Evolutionary conservation across 164 flowering plant species (phyloP).

Genomic region (Amborella trichopoda): DNA sequence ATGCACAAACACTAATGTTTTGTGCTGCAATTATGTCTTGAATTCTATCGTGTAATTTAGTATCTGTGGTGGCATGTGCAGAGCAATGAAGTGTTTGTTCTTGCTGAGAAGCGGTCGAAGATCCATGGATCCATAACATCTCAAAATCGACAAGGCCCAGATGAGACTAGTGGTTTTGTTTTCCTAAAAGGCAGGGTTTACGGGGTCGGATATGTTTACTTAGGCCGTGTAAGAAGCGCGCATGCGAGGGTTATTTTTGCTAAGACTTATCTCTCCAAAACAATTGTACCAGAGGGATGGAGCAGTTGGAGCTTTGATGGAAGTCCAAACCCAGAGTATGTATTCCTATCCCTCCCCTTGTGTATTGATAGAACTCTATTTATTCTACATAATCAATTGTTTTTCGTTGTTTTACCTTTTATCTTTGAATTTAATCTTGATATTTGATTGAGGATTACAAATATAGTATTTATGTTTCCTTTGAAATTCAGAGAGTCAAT

Average conservation of each 20-base stretch:
- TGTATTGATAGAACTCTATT: neutral
- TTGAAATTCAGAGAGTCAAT: neutral
- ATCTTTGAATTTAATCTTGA: neutral
- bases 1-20: too few species aligned
- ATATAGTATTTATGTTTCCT: neutral
- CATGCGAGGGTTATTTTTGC: constrained; percentile 64
- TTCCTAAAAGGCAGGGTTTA: constrained; percentile 65
- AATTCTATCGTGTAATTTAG: too few species aligned
- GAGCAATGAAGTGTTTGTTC: constrained; percentile 80
- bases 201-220: constrained; percentile 47
- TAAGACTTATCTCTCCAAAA: constrained; percentile 57
- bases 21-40: too few species aligned
- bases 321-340: constrained; percentile 34
- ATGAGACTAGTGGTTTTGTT: constrained; percentile 57
- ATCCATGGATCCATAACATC: constrained; percentile 82
- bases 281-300: constrained; percentile 71
- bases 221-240: constrained; percentile 73
- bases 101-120: constrained; percentile 33
- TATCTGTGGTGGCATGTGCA: too few species aligned
- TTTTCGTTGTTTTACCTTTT: too few species aligned
- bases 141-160: constrained; percentile 32
- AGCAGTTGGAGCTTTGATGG: constrained; percentile 72
- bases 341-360: neutral
- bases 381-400: neutral
- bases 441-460: neutral